Evolutionary conservation across 2,329 filamentous ascomycete genomes (phyloP).

Genomic region (Geosmithia morbida): DNA sequence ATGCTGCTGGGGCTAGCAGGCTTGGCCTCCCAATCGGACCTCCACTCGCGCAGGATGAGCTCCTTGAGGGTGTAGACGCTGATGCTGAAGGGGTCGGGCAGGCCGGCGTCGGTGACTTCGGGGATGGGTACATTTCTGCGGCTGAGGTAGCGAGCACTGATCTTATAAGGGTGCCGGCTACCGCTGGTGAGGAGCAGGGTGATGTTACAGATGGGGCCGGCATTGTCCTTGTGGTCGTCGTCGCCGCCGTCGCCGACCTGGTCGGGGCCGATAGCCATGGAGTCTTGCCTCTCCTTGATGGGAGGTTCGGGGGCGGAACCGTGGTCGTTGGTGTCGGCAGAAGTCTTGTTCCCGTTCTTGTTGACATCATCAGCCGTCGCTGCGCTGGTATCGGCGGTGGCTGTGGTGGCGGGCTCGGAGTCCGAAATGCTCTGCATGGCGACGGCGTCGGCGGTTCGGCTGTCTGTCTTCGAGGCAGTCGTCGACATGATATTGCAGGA

Average conservation of each 20-base stretch:
- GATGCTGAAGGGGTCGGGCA: slow-evolving; percentile 70
- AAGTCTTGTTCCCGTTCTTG: slow-evolving; percentile 4
- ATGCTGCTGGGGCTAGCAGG: slow-evolving; percentile 82
- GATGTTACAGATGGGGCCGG: slow-evolving; percentile 47
- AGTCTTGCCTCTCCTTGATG: slow-evolving; percentile 17
- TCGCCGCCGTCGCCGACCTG: slow-evolving; percentile 18
- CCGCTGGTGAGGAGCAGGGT: slow-evolving; percentile 73
- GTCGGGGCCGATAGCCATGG: slow-evolving; percentile 27
- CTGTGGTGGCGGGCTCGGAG: slow-evolving; percentile 6
- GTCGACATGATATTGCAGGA: background rate
- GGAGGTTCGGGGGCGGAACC: slow-evolving; percentile 10
- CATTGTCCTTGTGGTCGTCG: slow-evolving; percentile 8
- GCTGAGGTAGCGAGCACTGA: slow-evolving; percentile 73
- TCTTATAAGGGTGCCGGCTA: slow-evolving; percentile 75
- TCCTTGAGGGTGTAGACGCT: slow-evolving; percentile 92
- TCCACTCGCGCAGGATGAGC: slow-evolving; percentile 85
- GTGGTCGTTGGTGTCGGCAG: slow-evolving; percentile 19
- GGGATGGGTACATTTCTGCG: slow-evolving; percentile 70
- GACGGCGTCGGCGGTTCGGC: slow-evolving; percentile 21
- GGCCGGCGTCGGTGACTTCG: slow-evolving; percentile 42
- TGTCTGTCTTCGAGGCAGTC: slow-evolving; percentile 4
- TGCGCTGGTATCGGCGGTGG: slow-evolving; percentile 5
- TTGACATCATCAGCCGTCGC: slow-evolving; percentile 4
- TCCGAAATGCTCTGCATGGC: slow-evolving; percentile 19
- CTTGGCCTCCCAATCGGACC: slow-evolving; percentile 78